These are phyloP conservation scores for Cladophialophora psammophila DNA, from an alignment of 2,329 filamentous ascomycete species.

Conservation along the genomic window DNA sequence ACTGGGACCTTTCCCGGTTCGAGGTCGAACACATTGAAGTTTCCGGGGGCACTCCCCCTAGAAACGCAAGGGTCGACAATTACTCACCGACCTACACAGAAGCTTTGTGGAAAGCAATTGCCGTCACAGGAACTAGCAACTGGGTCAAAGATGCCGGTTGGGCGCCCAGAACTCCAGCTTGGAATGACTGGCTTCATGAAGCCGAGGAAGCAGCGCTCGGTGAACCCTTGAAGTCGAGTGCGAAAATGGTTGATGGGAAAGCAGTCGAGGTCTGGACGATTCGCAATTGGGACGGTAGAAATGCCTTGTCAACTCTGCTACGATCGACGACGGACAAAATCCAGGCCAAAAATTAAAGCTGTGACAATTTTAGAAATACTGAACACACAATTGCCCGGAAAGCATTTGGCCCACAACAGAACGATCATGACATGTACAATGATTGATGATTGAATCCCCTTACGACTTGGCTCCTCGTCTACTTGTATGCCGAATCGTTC, in stretches of 20 bases:
- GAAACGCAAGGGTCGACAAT: constrained; percentile 47
- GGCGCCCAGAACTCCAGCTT: constrained; percentile 51
- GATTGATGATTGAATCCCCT: too few relatives aligned
- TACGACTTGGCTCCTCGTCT: too few relatives aligned
- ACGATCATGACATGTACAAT: too few relatives aligned
- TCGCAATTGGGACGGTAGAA: constrained; percentile 40
- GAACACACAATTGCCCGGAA: too few relatives aligned
- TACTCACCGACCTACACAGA: constrained; percentile 52
- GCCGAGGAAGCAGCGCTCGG: constrained; percentile 43
- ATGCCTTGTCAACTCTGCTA: constrained; percentile 38
- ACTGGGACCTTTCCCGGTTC: constrained; percentile 59
- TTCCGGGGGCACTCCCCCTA: constrained; percentile 37
- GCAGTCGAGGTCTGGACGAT: constrained; percentile 40
- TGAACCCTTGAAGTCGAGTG: constrained; percentile 34
- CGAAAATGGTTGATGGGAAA: constrained; percentile 29
- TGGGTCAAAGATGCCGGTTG: constrained; percentile 54
- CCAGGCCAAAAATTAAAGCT: too few relatives aligned
- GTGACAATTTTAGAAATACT: too few relatives aligned
- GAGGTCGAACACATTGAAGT: constrained; percentile 44
- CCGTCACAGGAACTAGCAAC: constrained; percentile 52
- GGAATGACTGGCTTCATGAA: constrained; percentile 52
- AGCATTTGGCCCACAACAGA: too few relatives aligned
- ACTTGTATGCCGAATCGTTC: too few relatives aligned
- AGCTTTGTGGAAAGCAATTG: constrained; percentile 58
- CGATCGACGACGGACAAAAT: constrained; percentile 37